phyloP scores from a whole-genome alignment of 2,329 filamentous ascomycete species.

The Exserohilum rostratum region DNA sequence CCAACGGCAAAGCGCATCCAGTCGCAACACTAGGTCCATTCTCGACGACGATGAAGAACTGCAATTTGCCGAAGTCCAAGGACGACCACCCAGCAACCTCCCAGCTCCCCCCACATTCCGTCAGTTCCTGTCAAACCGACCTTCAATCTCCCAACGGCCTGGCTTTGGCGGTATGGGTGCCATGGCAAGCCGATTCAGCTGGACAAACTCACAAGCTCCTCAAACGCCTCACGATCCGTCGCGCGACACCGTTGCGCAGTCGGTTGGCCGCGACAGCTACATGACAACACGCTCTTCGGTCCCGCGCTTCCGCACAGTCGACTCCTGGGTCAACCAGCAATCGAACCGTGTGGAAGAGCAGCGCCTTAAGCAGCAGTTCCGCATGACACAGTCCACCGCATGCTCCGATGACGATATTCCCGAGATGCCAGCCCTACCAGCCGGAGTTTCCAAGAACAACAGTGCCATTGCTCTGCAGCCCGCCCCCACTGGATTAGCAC shows the following conservation, averaged over 20 bases:
- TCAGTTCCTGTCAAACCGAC: constrained; percentile 47
- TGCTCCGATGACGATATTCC: constrained; percentile 26
- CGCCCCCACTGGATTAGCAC: constrained; percentile 20
- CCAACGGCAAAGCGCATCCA: constrained; percentile 36
- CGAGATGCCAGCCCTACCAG: constrained; percentile 20
- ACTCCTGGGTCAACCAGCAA: constrained; percentile 51
- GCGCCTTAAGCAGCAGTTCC: constrained; percentile 44
- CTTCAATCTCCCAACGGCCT: constrained; percentile 39
- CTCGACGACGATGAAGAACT: constrained; percentile 31
- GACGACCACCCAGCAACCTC: constrained; percentile 22
- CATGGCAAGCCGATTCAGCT: constrained; percentile 46
- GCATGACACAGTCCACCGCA: constrained; percentile 38
- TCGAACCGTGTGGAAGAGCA: constrained; percentile 46
- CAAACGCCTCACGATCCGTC: constrained; percentile 45
- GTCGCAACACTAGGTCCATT: constrained; percentile 38
- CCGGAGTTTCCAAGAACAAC: constrained; percentile 36
- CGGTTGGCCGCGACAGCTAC: constrained; percentile 42
- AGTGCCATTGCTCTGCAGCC: constrained; percentile 9
- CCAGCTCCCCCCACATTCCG: constrained; percentile 47
- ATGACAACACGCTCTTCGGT: constrained; percentile 46
- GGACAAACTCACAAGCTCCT: constrained; percentile 50
- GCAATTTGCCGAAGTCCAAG: constrained; percentile 27
- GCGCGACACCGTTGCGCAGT: constrained; percentile 34
- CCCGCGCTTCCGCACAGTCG: constrained; percentile 49
- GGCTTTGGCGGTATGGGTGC: constrained; percentile 29